Conservation (phyloP, 78 protist genomes). For the Dictyostelium citrinum region DNA sequence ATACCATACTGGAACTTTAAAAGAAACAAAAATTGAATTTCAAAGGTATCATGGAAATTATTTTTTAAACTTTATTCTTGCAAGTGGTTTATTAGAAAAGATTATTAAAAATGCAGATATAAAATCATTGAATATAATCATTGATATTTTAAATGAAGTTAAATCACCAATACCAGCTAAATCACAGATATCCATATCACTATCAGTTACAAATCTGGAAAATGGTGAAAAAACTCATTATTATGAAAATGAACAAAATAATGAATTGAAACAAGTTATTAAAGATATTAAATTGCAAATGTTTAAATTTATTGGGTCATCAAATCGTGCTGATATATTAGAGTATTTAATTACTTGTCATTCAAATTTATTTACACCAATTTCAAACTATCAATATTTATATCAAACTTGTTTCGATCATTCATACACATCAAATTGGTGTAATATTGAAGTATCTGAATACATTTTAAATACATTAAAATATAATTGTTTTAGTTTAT, state of each 20-base stretch:
- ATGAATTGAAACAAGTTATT: neutral
- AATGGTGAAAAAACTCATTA: neutral
- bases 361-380: neutral
- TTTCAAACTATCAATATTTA: neutral
- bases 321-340: neutral
- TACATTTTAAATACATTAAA: neutral
- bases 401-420: neutral
- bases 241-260: neutral
- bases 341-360: neutral
- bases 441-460: neutral
- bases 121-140: neutral
- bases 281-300: neutral
- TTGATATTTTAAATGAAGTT: neutral
- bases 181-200: neutral
- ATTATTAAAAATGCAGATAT: neutral
- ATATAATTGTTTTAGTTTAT: neutral
- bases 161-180: neutral
- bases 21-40: neutral
- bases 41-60: neutral
- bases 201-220: neutral
- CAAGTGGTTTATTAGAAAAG: neutral
- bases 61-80: neutral
- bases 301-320: neutral
- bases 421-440: neutral
- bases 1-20: neutral